Evolutionary conservation across 495 filamentous ascomycete genomes (phyloP), one percentile per base, ranked within the genome.

Genomic region (Podospora bellae-mahoneyi): DNA sequence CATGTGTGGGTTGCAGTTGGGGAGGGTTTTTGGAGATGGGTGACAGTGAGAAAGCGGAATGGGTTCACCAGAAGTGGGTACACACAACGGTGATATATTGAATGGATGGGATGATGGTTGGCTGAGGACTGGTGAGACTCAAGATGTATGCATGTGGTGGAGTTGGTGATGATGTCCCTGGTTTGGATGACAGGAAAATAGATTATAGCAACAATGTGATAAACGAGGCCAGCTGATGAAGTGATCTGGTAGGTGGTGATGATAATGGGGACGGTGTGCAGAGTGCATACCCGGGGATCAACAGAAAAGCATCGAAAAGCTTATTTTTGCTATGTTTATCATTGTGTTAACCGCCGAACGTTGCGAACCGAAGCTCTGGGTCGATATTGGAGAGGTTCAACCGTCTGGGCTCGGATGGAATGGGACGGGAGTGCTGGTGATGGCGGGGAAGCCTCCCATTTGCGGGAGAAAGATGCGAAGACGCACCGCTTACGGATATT

Each of bases 281-380:
- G 54, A 18, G 19, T 56, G 19, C 54, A 56, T 19, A 58, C 10
- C 23, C 18, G 55, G 23, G 7, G 23, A 26, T 58, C 23, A 20
- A 26, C n/a, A 58, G n/a, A 58, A 4, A 58, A 26, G 23, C 15
- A 58, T 58, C 23, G 55, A 10, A 58, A 58, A 58, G 55, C 55
- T 58, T 58, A 58, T 58, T 58, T 19, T 58, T 58, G 55, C 55
- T 58, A 58, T 19, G 55, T 58, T 58, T 58, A 58, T 58, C 55
- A 58, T 58, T 20, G n/a, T 58, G 55, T 26, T 58, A 58, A 58
- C 55, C 55, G 55, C 55, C 55, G 55, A 48, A 48, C 39, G 39
- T 48, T 48, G 39, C 39, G 39, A 48, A 48, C 39, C 39, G 39
- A 13, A 48, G 39, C 39, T 48, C 39, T 48, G 39, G 39, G 39